phyloP scores from a whole-genome alignment of 2,329 filamentous ascomycete species.

The Nigrograna mackinnonii region DNA sequence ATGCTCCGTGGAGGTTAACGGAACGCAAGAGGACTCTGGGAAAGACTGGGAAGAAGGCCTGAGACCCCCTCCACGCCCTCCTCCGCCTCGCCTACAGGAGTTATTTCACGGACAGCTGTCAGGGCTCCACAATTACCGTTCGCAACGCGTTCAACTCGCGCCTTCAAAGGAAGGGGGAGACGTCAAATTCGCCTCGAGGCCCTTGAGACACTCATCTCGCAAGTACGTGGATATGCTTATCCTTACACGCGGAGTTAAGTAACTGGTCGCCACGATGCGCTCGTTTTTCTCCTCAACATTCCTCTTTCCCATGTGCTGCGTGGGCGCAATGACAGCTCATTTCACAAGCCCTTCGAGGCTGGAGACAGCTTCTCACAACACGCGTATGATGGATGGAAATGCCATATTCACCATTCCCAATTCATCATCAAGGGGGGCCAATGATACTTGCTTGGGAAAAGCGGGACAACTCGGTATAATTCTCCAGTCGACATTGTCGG shows the following conservation, averaged over 20 bases:
- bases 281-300: conserved; percentile 5
- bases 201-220: neutral
- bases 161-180: conserved; percentile 10
- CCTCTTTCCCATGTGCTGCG: conserved; percentile 4
- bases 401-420: too few relatives aligned
- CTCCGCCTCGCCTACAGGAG: neutral
- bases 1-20: conserved; percentile 7
- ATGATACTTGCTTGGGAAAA: too few relatives aligned
- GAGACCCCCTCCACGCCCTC: too few relatives aligned
- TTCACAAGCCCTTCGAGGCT: too few relatives aligned
- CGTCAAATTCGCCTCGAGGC: neutral
- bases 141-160: conserved; percentile 14
- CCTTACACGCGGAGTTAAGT: conserved; percentile 11
- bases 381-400: too few relatives aligned
- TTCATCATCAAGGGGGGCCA: too few relatives aligned
- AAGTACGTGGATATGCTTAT: conserved; percentile 3
- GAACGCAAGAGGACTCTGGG: conserved; percentile 8
- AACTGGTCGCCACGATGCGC: conserved; percentile 11
- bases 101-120: conserved; percentile 11
- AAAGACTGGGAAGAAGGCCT: too few relatives aligned
- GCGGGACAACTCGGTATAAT: too few relatives aligned
- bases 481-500: too few relatives aligned
- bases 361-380: too few relatives aligned
- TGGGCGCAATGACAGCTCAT: neutral
- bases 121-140: conserved; percentile 11